Conservation (phyloP, 179 eudicot genomes). For the Heliamphora pulchella region DNA sequence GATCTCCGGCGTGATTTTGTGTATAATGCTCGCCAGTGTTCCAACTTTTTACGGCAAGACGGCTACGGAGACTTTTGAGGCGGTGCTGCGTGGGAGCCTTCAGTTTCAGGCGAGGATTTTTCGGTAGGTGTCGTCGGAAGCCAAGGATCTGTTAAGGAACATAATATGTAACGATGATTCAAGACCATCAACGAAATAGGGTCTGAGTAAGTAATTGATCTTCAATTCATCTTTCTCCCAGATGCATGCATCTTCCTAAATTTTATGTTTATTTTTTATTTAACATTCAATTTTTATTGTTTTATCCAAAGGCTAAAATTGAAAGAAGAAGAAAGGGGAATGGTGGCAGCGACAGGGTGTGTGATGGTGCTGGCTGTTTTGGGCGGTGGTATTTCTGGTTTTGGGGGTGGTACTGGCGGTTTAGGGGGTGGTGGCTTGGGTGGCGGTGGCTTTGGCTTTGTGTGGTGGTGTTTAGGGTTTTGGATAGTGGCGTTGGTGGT, state of each 20-base stretch:
- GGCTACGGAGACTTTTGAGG: slow-evolving; percentile 64
- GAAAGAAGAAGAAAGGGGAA: no score
- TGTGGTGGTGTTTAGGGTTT: no score
- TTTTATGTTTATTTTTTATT: no score
- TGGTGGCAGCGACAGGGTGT: no score
- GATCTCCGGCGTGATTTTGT: slow-evolving; percentile 86
- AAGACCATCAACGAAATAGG: slow-evolving; percentile 69
- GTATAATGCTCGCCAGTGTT: slow-evolving; percentile 72
- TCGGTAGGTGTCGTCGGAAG: slow-evolving; percentile 59
- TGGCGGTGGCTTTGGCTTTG: no score
- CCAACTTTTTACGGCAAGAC: slow-evolving; percentile 77
- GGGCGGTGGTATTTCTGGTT: no score
- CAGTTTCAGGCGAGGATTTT: slow-evolving; percentile 72
- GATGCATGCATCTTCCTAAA: background rate
- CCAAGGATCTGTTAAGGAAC: slow-evolving; percentile 78
- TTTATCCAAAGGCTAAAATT: no score
- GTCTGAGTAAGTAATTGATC: slow-evolving; percentile 45
- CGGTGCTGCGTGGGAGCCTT: slow-evolving; percentile 64
- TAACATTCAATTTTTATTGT: no score
- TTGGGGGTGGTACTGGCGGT: no score
- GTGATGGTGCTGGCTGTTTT: no score
- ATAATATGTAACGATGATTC: slow-evolving; percentile 78
- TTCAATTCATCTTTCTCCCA: background rate
- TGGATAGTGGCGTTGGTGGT: no score
- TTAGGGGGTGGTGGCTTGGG: no score